phyloP scores from a whole-genome alignment of 768 basidiomycete genomes.

The Daedaleopsis nitida region DNA sequence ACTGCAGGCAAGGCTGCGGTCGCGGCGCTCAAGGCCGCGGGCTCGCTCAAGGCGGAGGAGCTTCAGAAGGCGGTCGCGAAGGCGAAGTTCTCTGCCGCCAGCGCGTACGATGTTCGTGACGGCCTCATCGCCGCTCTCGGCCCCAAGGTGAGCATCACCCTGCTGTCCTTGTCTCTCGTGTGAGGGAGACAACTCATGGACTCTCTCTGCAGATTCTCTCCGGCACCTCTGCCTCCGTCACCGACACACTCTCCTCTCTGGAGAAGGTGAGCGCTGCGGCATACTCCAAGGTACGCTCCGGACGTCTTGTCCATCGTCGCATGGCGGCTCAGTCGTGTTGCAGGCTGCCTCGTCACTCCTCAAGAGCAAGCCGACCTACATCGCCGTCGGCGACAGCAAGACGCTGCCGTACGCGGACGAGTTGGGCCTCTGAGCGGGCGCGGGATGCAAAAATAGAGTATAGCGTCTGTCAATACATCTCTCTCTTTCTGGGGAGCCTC shows the following conservation, averaged over 20 bases:
- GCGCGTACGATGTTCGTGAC: conserved; percentile 65
- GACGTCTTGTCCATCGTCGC: conserved; percentile 13
- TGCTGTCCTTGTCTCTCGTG: neutral
- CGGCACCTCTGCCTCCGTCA: conserved; percentile 56
- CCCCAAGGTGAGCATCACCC: conserved; percentile 52
- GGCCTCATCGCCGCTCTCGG: conserved; percentile 66
- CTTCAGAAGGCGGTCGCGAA: conserved; percentile 82
- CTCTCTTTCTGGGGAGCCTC: neutral
- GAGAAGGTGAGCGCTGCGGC: conserved; percentile 68
- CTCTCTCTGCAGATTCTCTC: conserved; percentile 56
- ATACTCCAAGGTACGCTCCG: conserved; percentile 63
- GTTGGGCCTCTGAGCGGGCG: conserved; percentile 61
- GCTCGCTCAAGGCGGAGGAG: conserved; percentile 55
- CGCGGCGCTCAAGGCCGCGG: conserved; percentile 57
- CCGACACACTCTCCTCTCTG: conserved; percentile 63
- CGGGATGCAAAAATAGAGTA: conserved; percentile 6
- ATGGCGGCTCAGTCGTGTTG: neutral
- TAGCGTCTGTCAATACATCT: conserved; percentile 3
- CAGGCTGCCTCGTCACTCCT: conserved; percentile 70
- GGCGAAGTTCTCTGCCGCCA: conserved; percentile 84
- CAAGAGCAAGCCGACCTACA: conserved; percentile 81
- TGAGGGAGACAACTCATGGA: neutral
- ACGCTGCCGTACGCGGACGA: conserved; percentile 84
- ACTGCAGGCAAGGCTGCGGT: conserved; percentile 72
- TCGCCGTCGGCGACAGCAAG: conserved; percentile 79